A percentile compares a stretch with the other conserved stretches of the same genome.
Conservation (phyloP, 257 asterid genomes). For the Solanum medicagineum region DNA sequence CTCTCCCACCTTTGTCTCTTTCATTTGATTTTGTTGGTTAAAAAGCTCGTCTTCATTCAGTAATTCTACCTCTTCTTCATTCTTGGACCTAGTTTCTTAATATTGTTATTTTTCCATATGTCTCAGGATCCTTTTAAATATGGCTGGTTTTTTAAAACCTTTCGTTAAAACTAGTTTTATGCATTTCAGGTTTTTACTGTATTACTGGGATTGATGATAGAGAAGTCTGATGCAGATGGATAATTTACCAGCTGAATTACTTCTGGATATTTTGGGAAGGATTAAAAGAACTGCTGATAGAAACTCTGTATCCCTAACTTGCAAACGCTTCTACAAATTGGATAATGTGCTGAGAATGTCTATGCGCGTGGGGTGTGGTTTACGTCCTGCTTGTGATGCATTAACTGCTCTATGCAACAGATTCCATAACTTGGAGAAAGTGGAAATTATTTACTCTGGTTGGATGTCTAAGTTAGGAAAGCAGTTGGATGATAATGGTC, state of each 20-base stretch:
- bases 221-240: conserved; percentile 30
- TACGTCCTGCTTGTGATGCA: conserved; percentile 57
- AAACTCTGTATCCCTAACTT: conserved; percentile 52
- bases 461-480: conserved; percentile 85
- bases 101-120: no score
- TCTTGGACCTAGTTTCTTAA: no score
- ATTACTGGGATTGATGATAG: background rate
- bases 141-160: background rate
- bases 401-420: conserved; percentile 47
- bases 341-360: conserved; percentile 51
- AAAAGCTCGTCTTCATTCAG: no score
- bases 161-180: background rate
- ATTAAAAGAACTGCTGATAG: conserved; percentile 34
- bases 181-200: background rate
- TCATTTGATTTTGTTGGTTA: background rate
- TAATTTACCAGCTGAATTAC: conserved; percentile 59
- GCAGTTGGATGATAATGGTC: conserved; percentile 65
- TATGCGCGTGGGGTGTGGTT: conserved; percentile 65
- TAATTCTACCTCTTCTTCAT: no score
- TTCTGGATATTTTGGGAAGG: conserved; percentile 57
- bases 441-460: conserved; percentile 69
- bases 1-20: background rate
- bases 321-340: conserved; percentile 50
- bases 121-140: no score
- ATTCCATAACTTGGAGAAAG: conserved; percentile 46